phyloP scores from a whole-genome alignment of 2,329 filamentous ascomycete genomes.

The Neonectria coccinea region DNA sequence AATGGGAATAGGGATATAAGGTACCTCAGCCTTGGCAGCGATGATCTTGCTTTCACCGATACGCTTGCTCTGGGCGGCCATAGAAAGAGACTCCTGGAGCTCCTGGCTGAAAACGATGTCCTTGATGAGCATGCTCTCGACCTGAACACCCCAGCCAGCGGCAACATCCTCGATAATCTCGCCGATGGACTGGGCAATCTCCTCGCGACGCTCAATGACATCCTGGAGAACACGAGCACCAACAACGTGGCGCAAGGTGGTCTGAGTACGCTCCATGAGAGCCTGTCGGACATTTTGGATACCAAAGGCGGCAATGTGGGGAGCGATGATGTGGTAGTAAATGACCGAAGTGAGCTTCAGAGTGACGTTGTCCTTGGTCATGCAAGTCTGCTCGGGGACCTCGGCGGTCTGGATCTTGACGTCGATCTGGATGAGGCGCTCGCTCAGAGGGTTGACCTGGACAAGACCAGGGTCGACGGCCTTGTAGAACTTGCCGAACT shows the following conservation, averaged over 20 bases:
- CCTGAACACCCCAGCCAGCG: slow-evolving; percentile 91
- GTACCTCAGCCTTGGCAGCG: slow-evolving; percentile 86
- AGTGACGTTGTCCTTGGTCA: slow-evolving; percentile 99
- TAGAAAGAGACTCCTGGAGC: slow-evolving; percentile 93
- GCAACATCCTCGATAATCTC: slow-evolving; percentile 99
- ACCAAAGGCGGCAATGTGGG: slow-evolving; percentile 97
- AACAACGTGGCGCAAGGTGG: slow-evolving; percentile 95
- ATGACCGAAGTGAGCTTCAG: slow-evolving; percentile 95
- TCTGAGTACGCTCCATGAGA: slow-evolving; percentile 98
- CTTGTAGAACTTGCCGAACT: slow-evolving; percentile 94
- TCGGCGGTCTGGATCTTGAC: slow-evolving; percentile 99
- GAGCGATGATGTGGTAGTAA: slow-evolving; percentile 97
- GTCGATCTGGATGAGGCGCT: slow-evolving; percentile 90
- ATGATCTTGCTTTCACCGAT: slow-evolving; percentile 99
- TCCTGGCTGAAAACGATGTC: slow-evolving; percentile 98
- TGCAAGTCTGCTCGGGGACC: slow-evolving; percentile 95
- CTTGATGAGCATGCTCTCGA: slow-evolving; percentile 99
- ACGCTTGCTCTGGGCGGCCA: slow-evolving; percentile 98
- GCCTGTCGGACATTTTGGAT: slow-evolving; percentile 95
- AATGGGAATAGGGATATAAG: slow-evolving; percentile 2
- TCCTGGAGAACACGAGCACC: slow-evolving; percentile 96
- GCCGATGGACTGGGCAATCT: slow-evolving; percentile 92
- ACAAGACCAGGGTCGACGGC: slow-evolving; percentile 97
- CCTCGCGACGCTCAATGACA: slow-evolving; percentile 97
- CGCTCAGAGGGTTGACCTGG: slow-evolving; percentile 95